A percentile compares a stretch with the other conserved stretches of the same genome.
These are phyloP conservation scores for Xerocomellus chrysenteron DNA, from an alignment of 768 basidiomycete genomes.

Conservation along the genomic window DNA sequence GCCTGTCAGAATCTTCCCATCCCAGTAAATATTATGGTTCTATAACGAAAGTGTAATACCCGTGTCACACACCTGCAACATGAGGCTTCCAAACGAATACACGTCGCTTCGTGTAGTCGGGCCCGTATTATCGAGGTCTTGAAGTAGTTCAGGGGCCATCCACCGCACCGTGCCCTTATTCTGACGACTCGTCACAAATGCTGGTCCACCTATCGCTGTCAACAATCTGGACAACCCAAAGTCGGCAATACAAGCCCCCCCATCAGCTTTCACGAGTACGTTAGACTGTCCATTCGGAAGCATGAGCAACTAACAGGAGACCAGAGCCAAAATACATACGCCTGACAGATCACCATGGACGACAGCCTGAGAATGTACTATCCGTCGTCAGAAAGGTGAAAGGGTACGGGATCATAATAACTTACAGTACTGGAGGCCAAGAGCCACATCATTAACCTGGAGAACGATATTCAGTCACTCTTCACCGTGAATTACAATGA, in stretches of 20 bases:
- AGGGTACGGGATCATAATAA: not conserved
- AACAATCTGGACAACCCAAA: conserved; percentile 7
- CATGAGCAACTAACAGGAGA: not conserved
- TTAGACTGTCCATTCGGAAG: not conserved
- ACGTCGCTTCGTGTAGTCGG: not conserved
- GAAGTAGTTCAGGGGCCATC: conserved; percentile 2
- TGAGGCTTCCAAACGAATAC: conserved; percentile 11
- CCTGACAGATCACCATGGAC: conserved; percentile 1
- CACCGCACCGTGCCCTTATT: not conserved
- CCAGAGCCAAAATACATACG: not conserved
- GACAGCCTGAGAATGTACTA: not conserved
- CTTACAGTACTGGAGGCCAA: conserved; percentile 1
- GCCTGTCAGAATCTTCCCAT: not conserved
- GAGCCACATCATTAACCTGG: not conserved
- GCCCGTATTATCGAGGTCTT: not conserved
- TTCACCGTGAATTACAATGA: not conserved
- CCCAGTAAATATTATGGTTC: not conserved
- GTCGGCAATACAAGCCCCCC: conserved; percentile 1
- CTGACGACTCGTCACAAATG: not conserved
- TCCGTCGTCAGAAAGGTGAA: not conserved
- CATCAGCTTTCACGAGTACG: not conserved
- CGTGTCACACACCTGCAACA: conserved; percentile 8
- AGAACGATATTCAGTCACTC: not conserved
- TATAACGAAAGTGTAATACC: not conserved
- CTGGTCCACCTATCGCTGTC: not conserved